These are phyloP conservation scores for Penicillium fuscoglaucum DNA, from an alignment of 2,329 filamentous ascomycete genomes.

Conservation along the genomic window DNA sequence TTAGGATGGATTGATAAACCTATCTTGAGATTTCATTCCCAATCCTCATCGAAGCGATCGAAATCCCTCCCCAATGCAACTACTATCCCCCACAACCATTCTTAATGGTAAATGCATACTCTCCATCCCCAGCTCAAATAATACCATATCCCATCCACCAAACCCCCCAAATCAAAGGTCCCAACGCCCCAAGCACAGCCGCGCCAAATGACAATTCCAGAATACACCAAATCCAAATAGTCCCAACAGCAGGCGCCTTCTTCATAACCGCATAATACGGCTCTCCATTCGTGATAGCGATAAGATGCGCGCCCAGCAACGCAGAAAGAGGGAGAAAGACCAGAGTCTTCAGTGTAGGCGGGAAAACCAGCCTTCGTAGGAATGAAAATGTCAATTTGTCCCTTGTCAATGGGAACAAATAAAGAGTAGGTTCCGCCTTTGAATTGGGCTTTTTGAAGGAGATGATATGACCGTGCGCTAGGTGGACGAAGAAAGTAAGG, in stretches of 20 bases:
- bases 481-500: constrained; percentile 46
- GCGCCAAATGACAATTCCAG: constrained; percentile 75
- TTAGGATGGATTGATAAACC: background rate
- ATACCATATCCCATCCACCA: constrained; percentile 57
- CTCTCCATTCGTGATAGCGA: constrained; percentile 75
- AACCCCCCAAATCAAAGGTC: constrained; percentile 53
- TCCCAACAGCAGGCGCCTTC: constrained; percentile 81
- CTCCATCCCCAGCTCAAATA: constrained; percentile 19
- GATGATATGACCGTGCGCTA: constrained; percentile 48
- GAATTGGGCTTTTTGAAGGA: constrained; percentile 26
- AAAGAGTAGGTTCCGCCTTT: background rate
- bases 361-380: constrained; percentile 34
- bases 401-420: constrained; percentile 28
- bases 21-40: background rate
- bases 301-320: constrained; percentile 70
- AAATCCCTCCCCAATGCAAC: background rate
- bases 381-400: constrained; percentile 31
- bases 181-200: constrained; percentile 58
- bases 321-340: constrained; percentile 37
- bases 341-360: constrained; percentile 34
- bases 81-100: no score
- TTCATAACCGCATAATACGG: constrained; percentile 91
- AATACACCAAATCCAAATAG: constrained; percentile 90
- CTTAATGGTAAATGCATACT: background rate
- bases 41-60: background rate